Conservation (phyloP, 257 asterid species). For the Paulownia fortunei region DNA sequence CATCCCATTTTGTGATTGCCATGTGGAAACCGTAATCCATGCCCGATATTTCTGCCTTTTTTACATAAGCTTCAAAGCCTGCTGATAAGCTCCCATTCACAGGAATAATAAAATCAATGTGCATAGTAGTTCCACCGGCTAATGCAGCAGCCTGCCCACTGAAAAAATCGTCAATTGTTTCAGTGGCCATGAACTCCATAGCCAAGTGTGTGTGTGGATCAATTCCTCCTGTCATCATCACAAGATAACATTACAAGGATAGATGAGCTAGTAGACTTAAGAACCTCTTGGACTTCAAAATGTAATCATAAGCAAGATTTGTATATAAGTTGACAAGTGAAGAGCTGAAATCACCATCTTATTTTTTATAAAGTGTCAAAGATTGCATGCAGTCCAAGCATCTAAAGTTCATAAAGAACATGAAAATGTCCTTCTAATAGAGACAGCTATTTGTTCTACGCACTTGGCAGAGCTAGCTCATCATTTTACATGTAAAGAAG, state of each 20-base stretch:
- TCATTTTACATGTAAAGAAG: not conserved
- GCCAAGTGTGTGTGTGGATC: conserved; percentile 99
- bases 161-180: conserved; percentile 84
- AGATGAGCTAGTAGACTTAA: not conserved
- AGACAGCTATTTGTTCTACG: not conserved
- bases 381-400: not conserved
- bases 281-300: not conserved
- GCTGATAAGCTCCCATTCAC: conserved; percentile 84
- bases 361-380: not conserved
- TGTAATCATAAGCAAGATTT: not conserved
- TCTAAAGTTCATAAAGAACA: not conserved
- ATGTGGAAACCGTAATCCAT: conserved; percentile 99
- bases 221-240: conserved; percentile 77
- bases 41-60: conserved; percentile 80
- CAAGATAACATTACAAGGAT: conserved; percentile 6
- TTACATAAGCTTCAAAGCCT: conserved; percentile 75
- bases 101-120: conserved; percentile 94
- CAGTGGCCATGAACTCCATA: conserved; percentile 94
- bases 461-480: not conserved
- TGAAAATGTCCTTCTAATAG: not conserved
- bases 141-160: conserved; percentile 98
- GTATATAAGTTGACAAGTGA: not conserved
- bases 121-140: conserved; percentile 99
- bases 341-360: not conserved
- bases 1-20: conserved; percentile 99